Percentiles rank a stretch among this genome's conserved stretches.
Evolutionary conservation across 75 land plant species (phyloP).

Genomic region (Cupressus sempervirens): DNA sequence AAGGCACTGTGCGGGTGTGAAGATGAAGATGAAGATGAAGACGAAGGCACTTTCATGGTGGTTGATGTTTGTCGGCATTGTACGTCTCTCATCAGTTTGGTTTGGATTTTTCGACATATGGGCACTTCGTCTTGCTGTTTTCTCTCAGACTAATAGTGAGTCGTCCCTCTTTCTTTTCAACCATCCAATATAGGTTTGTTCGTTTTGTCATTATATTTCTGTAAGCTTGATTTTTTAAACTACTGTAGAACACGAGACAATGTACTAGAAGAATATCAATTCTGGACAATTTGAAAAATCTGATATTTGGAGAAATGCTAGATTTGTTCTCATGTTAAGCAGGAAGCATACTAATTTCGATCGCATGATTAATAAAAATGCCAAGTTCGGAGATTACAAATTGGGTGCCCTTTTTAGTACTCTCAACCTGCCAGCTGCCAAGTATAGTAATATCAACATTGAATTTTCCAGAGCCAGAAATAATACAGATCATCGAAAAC

Average conservation of each 20-base stretch:
- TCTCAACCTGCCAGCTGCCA: too few relatives aligned
- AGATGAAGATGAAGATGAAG: background rate
- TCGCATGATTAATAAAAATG: background rate
- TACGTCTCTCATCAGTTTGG: conserved; percentile 90
- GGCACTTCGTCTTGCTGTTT: conserved; percentile 85
- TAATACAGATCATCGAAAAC: too few relatives aligned
- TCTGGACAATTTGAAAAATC: background rate
- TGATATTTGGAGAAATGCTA: background rate
- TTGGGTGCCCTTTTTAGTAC: background rate
- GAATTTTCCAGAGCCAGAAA: background rate
- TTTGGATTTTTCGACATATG: conserved; percentile 95
- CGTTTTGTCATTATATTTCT: background rate
- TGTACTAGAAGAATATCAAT: background rate
- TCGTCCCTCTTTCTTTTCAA: background rate
- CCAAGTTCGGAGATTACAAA: background rate
- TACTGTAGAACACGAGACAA: background rate
- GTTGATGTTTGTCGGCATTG: conserved; percentile 80
- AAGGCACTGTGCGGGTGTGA: too few relatives aligned
- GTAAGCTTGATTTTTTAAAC: background rate
- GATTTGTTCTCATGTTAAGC: background rate
- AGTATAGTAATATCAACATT: too few relatives aligned
- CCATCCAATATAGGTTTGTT: background rate
- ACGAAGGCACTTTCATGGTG: conserved; percentile 83
- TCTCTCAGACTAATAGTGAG: conserved; percentile 68
- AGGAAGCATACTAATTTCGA: background rate